Percentiles rank a stretch among this genome's conserved stretches.
phyloP scores from a whole-genome alignment of 1,284 basidiomycete species.

The Moesziomyces sp. region DNA sequence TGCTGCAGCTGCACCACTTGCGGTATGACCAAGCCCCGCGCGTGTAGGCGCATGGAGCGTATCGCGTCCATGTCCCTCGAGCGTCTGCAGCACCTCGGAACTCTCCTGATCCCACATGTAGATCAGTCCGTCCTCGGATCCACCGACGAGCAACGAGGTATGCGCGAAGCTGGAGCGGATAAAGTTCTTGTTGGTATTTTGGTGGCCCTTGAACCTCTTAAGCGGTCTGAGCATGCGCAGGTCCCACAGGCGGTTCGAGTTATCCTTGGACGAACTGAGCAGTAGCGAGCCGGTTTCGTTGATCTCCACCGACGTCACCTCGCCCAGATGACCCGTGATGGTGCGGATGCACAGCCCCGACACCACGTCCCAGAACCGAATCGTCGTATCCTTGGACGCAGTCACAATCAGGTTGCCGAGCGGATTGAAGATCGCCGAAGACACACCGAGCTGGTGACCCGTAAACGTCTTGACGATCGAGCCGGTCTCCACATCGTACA shows the following conservation, averaged over 20 bases:
- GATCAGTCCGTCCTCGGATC: slow-evolving; percentile 69
- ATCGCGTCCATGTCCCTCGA: slow-evolving; percentile 61
- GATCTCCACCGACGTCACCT: slow-evolving; percentile 71
- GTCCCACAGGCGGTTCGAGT: slow-evolving; percentile 68
- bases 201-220: slow-evolving; percentile 70
- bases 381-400: slow-evolving; percentile 70
- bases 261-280: slow-evolving; percentile 70
- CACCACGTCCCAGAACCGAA: slow-evolving; percentile 71
- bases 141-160: slow-evolving; percentile 69
- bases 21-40: not conserved
- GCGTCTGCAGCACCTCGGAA: slow-evolving; percentile 63
- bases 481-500: slow-evolving; percentile 70
- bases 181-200: slow-evolving; percentile 71
- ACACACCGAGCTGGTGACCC: slow-evolving; percentile 70
- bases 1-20: not conserved
- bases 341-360: slow-evolving; percentile 70
- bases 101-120: slow-evolving; percentile 67
- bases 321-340: slow-evolving; percentile 70
- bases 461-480: slow-evolving; percentile 70
- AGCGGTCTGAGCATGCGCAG: slow-evolving; percentile 64
- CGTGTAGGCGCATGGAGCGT: slow-evolving; percentile 9
- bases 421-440: slow-evolving; percentile 69
- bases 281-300: slow-evolving; percentile 70
- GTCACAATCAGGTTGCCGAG: slow-evolving; percentile 70
- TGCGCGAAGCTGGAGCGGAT: slow-evolving; percentile 70